A percentile compares a stretch with the other conserved stretches of the same genome.
These are phyloP conservation scores for Pontederia paniculata DNA, from an alignment of 176 grass and related monocot species.

Conservation along the genomic window DNA sequence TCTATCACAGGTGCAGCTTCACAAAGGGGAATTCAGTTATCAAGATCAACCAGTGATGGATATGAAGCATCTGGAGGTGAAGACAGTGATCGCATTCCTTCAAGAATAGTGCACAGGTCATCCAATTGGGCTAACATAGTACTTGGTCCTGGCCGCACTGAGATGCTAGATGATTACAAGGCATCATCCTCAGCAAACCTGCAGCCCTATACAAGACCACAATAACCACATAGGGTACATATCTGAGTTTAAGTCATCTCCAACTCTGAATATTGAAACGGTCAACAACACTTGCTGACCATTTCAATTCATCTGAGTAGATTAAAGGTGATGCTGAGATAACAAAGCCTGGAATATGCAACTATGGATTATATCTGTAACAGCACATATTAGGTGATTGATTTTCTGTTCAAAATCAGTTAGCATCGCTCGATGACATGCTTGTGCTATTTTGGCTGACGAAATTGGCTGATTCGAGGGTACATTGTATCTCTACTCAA, in stretches of 20 bases:
- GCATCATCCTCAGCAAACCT: not conserved
- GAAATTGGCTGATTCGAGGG: too few species aligned
- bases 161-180: conserved; percentile 2
- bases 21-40: conserved; percentile 43
- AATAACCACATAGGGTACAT: not conserved
- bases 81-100: conserved; percentile 87
- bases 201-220: not conserved
- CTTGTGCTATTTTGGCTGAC: too few species aligned
- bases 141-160: not conserved
- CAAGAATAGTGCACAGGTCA: conserved; percentile 81
- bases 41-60: conserved; percentile 74
- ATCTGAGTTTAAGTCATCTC: too few species aligned
- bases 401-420: too few species aligned
- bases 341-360: too few species aligned
- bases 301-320: too few species aligned
- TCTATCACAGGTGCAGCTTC: conserved; percentile 28
- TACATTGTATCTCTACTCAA: conserved; percentile 3
- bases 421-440: too few species aligned
- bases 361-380: too few species aligned
- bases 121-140: conserved; percentile 51
- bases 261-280: not conserved
- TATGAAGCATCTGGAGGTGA: conserved; percentile 96
- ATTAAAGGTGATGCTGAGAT: too few species aligned
- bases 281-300: not conserved
- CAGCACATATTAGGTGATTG: too few species aligned